These are phyloP conservation scores for Saccharomycopsis sp. DNA, from an alignment of 805 yeast genomes.

Conservation along the genomic window DNA sequence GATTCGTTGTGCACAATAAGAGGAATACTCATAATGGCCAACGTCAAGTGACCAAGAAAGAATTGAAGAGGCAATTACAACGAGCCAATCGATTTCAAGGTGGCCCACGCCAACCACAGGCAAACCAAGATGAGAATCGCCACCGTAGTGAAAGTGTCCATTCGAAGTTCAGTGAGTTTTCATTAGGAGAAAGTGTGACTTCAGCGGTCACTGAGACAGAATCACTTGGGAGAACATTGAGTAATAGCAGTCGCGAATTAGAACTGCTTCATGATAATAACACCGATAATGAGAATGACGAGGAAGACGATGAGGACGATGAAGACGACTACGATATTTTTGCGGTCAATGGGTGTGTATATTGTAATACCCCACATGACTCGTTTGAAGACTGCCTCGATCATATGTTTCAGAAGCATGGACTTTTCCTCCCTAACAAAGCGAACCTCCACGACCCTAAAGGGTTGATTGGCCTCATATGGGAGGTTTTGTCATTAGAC, in stretches of 20 bases:
- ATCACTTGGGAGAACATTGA: background rate
- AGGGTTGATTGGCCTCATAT: constrained; percentile 71
- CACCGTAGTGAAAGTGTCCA: constrained; percentile 39
- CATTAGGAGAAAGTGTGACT: constrained; percentile 38
- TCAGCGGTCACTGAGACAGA: constrained; percentile 19
- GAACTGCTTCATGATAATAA: constrained; percentile 9
- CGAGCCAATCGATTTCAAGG: constrained; percentile 2
- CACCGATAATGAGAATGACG: constrained; percentile 30
- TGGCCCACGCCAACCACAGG: background rate
- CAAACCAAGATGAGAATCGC: too few relatives aligned
- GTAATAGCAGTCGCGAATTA: background rate
- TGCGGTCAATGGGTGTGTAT: constrained; percentile 38
- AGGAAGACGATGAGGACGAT: constrained; percentile 9
- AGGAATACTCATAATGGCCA: constrained; percentile 23
- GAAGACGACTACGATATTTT: constrained; percentile 18
- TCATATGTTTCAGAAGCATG: constrained; percentile 78
- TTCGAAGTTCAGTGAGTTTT: constrained; percentile 50
- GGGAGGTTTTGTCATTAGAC: constrained; percentile 77
- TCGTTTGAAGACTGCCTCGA: constrained; percentile 53
- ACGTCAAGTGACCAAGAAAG: constrained; percentile 36
- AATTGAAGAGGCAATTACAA: constrained; percentile 26
- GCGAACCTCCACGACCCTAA: constrained; percentile 57
- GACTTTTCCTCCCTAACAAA: constrained; percentile 82
- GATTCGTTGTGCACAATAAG: constrained; percentile 36
- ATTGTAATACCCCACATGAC: constrained; percentile 46